Percentiles rank a stretch among this genome's conserved stretches.
These are phyloP conservation scores for Luffa acutangula DNA, from an alignment of 306 rosid species.

Conservation along the genomic window DNA sequence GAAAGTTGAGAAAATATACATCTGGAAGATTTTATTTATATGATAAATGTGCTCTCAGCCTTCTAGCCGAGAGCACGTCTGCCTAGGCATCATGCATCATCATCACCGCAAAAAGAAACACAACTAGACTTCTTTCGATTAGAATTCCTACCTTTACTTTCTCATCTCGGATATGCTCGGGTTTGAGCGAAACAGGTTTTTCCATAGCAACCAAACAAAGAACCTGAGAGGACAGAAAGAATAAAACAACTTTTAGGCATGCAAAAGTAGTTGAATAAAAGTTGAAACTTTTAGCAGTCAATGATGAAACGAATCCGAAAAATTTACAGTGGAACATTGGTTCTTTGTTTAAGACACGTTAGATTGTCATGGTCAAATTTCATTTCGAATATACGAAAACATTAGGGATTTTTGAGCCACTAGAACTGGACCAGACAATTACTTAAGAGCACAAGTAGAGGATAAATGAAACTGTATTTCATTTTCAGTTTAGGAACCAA, in stretches of 20 bases:
- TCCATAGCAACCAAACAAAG: slow-evolving; percentile 97
- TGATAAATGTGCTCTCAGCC: not conserved
- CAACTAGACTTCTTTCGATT: not conserved
- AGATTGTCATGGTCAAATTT: not conserved
- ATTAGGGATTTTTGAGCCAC: not conserved
- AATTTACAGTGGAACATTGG: not conserved
- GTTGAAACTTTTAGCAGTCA: not conserved
- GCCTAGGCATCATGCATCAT: not conserved
- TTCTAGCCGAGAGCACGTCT: not conserved
- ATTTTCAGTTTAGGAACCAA: not conserved
- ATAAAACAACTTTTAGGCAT: not conserved
- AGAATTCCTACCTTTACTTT: slow-evolving; percentile 71
- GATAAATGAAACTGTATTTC: slow-evolving; percentile 3
- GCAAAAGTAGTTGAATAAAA: not conserved
- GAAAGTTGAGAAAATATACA: not conserved
- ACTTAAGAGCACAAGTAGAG: not conserved
- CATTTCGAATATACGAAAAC: not conserved
- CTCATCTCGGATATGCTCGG: slow-evolving; percentile 94
- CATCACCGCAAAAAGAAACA: not conserved
- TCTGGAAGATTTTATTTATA: not conserved
- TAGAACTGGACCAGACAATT: not conserved
- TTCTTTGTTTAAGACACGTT: not conserved
- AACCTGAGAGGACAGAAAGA: slow-evolving; percentile 38
- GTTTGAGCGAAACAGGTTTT: slow-evolving; percentile 83
- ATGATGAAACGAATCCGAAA: not conserved